phyloP scores from a whole-genome alignment of 441 rosid species.

The Populus tomentosa region DNA sequence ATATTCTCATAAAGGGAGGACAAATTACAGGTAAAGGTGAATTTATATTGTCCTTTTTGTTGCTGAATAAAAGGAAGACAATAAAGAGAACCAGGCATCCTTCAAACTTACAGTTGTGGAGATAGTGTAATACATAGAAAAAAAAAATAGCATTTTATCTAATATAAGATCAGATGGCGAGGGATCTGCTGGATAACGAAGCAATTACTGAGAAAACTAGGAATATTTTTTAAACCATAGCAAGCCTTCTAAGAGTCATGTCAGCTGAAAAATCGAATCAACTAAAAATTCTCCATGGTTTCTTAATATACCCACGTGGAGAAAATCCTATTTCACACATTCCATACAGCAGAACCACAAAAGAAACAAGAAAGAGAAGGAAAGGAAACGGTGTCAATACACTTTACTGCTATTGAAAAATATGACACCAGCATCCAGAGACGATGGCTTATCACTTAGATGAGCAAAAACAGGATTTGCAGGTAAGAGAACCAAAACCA shows the following conservation, averaged over 20 bases:
- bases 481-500: background rate
- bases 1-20: background rate
- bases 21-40: background rate
- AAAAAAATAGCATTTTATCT: background rate
- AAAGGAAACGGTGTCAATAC: background rate
- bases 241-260: background rate
- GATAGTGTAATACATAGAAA: background rate
- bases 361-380: background rate
- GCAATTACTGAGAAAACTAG: no score
- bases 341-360: background rate
- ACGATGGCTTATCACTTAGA: background rate
- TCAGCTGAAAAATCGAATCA: background rate
- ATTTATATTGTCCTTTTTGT: background rate
- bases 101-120: background rate
- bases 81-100: background rate
- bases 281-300: background rate
- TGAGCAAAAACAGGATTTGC: background rate
- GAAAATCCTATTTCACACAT: background rate
- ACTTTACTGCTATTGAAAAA: background rate
- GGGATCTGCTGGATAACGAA: background rate
- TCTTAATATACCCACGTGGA: background rate
- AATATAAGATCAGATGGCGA: background rate
- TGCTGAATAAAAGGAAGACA: background rate
- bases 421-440: background rate
- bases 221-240: background rate